Evolutionary conservation across 2,329 filamentous ascomycete species (phyloP).

Genomic region (Curvularia sp.): DNA sequence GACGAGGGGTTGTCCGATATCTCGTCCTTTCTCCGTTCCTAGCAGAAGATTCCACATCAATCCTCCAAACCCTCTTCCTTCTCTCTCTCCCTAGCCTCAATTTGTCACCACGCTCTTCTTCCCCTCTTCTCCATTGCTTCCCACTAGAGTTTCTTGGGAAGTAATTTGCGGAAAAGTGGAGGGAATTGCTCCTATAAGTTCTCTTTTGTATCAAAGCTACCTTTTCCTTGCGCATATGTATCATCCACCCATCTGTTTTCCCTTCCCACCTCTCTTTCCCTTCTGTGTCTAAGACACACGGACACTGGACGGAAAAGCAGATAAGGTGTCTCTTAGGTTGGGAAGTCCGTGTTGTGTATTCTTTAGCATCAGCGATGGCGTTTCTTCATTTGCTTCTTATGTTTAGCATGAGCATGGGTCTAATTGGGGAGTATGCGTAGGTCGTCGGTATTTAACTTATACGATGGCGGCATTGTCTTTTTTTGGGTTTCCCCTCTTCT

Average conservation of each 20-base stretch:
- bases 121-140: background rate
- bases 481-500: background rate
- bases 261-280: background rate
- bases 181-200: background rate
- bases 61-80: background rate
- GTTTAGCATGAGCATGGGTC: background rate
- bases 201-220: background rate
- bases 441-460: background rate
- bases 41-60: background rate
- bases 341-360: background rate
- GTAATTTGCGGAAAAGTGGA: background rate
- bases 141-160: background rate
- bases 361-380: slow-evolving; percentile 45
- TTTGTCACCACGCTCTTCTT: background rate
- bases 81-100: background rate
- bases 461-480: background rate
- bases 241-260: background rate
- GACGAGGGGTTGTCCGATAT: background rate
- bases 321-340: background rate
- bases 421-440: background rate
- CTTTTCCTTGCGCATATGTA: background rate
- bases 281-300: background rate
- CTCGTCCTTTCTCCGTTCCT: background rate
- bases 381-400: slow-evolving; percentile 11
- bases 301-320: background rate